phyloP scores from a whole-genome alignment of 805 yeast species.

The Candida wancherniae region DNA sequence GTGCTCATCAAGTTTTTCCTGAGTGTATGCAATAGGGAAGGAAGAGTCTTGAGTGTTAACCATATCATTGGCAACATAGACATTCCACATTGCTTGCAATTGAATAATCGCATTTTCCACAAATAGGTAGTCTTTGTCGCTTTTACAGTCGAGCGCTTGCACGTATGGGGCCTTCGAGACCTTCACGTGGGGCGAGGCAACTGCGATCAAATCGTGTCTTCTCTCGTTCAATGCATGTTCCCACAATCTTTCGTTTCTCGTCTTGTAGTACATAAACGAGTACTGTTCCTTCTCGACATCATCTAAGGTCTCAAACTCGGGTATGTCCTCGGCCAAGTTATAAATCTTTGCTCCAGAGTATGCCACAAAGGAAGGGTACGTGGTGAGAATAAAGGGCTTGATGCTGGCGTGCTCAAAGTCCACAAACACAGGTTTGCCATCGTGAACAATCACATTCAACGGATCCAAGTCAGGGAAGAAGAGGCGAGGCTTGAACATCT shows the following conservation, averaged over 20 bases:
- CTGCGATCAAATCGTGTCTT: slow-evolving; percentile 63
- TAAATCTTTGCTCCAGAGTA: slow-evolving; percentile 88
- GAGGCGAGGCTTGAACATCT: slow-evolving; percentile 68
- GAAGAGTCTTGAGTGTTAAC: slow-evolving; percentile 37
- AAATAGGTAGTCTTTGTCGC: slow-evolving; percentile 54
- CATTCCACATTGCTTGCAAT: slow-evolving; percentile 64
- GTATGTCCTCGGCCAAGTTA: slow-evolving; percentile 68
- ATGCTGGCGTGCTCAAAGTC: slow-evolving; percentile 82
- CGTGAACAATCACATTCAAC: slow-evolving; percentile 62
- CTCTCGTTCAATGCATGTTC: slow-evolving; percentile 68
- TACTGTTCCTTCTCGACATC: slow-evolving; percentile 76
- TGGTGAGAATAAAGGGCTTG: slow-evolving; percentile 76
- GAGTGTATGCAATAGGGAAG: slow-evolving; percentile 60
- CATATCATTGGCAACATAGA: slow-evolving; percentile 54
- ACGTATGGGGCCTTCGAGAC: slow-evolving; percentile 60
- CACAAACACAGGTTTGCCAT: slow-evolving; percentile 46
- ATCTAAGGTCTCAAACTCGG: slow-evolving; percentile 59
- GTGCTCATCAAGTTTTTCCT: slow-evolving; percentile 55
- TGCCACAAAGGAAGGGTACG: slow-evolving; percentile 77
- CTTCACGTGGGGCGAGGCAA: slow-evolving; percentile 82
- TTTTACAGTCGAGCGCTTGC: slow-evolving; percentile 55
- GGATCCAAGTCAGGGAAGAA: slow-evolving; percentile 87
- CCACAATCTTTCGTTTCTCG: slow-evolving; percentile 89
- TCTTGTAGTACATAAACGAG: slow-evolving; percentile 80
- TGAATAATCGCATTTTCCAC: slow-evolving; percentile 65